Evolutionary conservation across 495 filamentous ascomycete genomes (phyloP).

Genomic region (Rhizodiscina lignyota): DNA sequence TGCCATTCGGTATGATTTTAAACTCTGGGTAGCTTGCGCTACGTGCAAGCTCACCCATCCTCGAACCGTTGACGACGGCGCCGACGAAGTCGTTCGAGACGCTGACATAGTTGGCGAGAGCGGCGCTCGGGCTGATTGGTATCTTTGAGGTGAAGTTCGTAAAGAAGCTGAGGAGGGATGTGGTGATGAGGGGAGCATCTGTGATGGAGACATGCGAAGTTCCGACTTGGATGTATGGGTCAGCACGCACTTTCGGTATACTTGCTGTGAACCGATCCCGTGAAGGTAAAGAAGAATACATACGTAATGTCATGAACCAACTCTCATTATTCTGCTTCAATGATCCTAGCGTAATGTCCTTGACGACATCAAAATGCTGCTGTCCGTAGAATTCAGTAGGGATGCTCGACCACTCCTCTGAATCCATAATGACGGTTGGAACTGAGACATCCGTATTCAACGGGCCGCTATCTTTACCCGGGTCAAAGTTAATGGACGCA

Average conservation of each 20-base stretch:
- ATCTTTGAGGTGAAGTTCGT: not conserved
- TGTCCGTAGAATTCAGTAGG: conserved; percentile 29
- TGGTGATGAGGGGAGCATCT: conserved; percentile 33
- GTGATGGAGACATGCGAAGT: conserved; percentile 36
- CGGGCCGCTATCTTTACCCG: conserved; percentile 33
- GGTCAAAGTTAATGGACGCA: conserved; percentile 31
- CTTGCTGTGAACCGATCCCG: too few species aligned
- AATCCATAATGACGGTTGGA: conserved; percentile 31
- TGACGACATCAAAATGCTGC: conserved; percentile 34
- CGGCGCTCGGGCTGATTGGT: not conserved
- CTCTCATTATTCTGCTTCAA: conserved; percentile 9
- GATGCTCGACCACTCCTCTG: conserved; percentile 32
- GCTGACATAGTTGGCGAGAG: not conserved
- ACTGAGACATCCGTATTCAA: conserved; percentile 33
- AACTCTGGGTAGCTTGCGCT: too few species aligned
- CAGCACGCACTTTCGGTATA: not conserved
- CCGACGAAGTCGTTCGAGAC: not conserved
- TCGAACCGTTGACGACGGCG: not conserved
- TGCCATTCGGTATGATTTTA: too few species aligned
- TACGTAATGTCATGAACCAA: conserved; percentile 34
- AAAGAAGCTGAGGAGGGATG: not conserved
- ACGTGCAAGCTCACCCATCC: not conserved
- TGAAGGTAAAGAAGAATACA: too few species aligned
- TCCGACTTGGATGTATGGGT: conserved; percentile 13
- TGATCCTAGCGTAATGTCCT: conserved; percentile 20